Conservation (phyloP, 2,329 filamentous ascomycete genomes). For the Torrubiella hemipterigena region DNA sequence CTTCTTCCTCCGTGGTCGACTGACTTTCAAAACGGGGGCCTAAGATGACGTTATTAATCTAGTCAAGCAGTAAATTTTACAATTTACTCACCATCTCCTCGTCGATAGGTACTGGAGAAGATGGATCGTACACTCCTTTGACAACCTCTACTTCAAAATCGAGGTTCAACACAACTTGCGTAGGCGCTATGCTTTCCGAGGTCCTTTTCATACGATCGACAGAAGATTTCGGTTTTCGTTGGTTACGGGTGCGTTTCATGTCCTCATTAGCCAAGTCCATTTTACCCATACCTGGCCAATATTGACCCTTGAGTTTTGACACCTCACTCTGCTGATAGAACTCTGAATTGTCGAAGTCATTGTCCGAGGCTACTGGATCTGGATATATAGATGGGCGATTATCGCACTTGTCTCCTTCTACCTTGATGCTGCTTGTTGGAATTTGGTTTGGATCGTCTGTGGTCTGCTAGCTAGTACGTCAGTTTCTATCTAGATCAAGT, state of each 20-base stretch:
- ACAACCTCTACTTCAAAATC: conserved; percentile 36
- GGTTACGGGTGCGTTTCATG: conserved; percentile 64
- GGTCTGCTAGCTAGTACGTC: conserved; percentile 13
- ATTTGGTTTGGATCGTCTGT: too few relatives aligned
- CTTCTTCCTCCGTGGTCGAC: conserved; percentile 18
- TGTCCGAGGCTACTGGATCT: too few relatives aligned
- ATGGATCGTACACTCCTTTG: conserved; percentile 48
- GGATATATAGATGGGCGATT: too few relatives aligned
- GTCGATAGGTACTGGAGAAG: conserved; percentile 31
- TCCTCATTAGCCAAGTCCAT: conserved; percentile 68
- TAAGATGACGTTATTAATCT: too few relatives aligned
- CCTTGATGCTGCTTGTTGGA: too few relatives aligned
- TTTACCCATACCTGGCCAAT: conserved; percentile 69
- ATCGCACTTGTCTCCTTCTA: too few relatives aligned
- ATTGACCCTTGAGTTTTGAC: conserved; percentile 65
- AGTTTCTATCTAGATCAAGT: too few relatives aligned
- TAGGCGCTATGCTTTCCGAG: conserved; percentile 51
- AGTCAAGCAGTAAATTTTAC: conserved; percentile 2
- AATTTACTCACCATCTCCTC: conserved; percentile 28
- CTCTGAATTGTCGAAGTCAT: too few relatives aligned
- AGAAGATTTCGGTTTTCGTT: conserved; percentile 65
- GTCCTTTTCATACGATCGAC: conserved; percentile 52
- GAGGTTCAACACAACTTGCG: conserved; percentile 50
- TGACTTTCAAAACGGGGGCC: conserved; percentile 18
- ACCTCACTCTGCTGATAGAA: too few relatives aligned